Base-by-base conservation (phyloP, 2,329 filamentous ascomycete genomes). In the Verticillium tricorpus region DNA sequence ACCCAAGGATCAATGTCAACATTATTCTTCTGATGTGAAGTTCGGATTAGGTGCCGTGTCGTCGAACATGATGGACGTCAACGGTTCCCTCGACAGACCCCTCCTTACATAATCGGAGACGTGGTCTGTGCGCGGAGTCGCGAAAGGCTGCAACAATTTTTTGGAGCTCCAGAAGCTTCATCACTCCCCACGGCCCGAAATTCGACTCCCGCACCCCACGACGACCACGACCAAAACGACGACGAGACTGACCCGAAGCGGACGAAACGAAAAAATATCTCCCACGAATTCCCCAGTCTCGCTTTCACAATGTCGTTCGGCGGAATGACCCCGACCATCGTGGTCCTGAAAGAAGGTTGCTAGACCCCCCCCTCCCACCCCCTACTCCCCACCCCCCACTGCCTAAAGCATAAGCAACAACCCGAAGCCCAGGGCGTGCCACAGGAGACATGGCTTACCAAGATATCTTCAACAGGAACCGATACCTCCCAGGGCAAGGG, bases 401-500 rank as follows among this genome's bases (percentile, higher is more conserved):
- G 35, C 32, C 56, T 17, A 58, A 65, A 65, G 56, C 34, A 60
- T 37, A 52, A 22, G 45, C 45, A 52, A 22, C 45, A 52, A 22
- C n/a, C 34, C 32, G n/a, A 28, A 65, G 69, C 63, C n/a, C 39
- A 39, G 28, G 28, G 28, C 28, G 28, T 59, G 57, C 34, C 61
- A 57, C 61, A 57, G 34, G 39, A 25, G 57, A 52, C 58, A 60
- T 61, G 35, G 66, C 61, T 54, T 62, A 58, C 45, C 45, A 52
- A 11, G 19, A 52, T 52, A 25, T 28, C n/a, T 60, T 52, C 52
- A 45, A 66, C 71, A 97, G 95, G 95, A 72, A 99, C 95, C 81
- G 95, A 99, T 78, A 88, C 93, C 71, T 98, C 95, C 60, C 95
- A 99, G 79, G 95, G 95, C 72, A 95, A 96, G 77, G 93, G 93